Percentiles rank a stretch among this genome's conserved stretches.
Evolutionary conservation across 2,329 filamentous ascomycete species (phyloP).

Genomic region (Zasmidium angulare): DNA sequence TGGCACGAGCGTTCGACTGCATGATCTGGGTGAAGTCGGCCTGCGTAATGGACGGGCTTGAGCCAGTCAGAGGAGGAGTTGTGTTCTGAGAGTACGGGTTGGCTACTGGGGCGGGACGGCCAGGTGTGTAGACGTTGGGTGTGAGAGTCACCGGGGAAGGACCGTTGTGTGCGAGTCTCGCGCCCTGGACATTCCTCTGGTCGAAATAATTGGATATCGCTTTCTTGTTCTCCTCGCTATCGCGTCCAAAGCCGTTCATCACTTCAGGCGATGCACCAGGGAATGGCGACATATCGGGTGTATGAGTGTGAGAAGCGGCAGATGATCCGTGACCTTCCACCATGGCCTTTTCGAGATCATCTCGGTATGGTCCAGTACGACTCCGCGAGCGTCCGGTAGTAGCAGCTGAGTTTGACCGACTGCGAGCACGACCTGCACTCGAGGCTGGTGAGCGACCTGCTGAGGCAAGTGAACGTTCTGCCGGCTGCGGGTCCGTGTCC

Average conservation of each 20-base stretch:
- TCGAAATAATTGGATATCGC: slow-evolving; percentile 30
- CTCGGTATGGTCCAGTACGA: slow-evolving; percentile 49
- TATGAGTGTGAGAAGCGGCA: slow-evolving; percentile 25
- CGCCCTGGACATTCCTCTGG: slow-evolving; percentile 14
- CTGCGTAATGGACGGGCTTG: slow-evolving; percentile 43
- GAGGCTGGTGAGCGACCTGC: slow-evolving; percentile 10
- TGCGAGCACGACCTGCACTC: slow-evolving; percentile 36
- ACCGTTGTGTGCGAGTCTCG: slow-evolving; percentile 9
- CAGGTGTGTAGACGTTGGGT: slow-evolving; percentile 23
- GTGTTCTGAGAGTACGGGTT: slow-evolving; percentile 52
- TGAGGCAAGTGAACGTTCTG: slow-evolving; percentile 20
- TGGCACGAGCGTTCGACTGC: slow-evolving; percentile 31
- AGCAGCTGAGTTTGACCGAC: slow-evolving; percentile 57
- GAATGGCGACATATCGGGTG: slow-evolving; percentile 13
- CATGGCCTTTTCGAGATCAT: slow-evolving; percentile 54
- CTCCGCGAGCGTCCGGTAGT: slow-evolving; percentile 56
- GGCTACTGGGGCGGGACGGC: slow-evolving; percentile 17
- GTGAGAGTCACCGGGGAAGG: slow-evolving; percentile 21
- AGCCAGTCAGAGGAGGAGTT: slow-evolving; percentile 54
- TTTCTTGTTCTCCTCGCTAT: slow-evolving; percentile 15
- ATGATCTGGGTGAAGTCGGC: slow-evolving; percentile 24
- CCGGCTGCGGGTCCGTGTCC: slow-evolving; percentile 2
- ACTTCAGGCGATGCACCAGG: slow-evolving; percentile 21
- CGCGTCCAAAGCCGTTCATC: slow-evolving; percentile 5
- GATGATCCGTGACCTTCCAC: slow-evolving; percentile 44